Evolutionary conservation across 345 rosid genomes (phyloP).

Genomic region (Populus ilicifolia): DNA sequence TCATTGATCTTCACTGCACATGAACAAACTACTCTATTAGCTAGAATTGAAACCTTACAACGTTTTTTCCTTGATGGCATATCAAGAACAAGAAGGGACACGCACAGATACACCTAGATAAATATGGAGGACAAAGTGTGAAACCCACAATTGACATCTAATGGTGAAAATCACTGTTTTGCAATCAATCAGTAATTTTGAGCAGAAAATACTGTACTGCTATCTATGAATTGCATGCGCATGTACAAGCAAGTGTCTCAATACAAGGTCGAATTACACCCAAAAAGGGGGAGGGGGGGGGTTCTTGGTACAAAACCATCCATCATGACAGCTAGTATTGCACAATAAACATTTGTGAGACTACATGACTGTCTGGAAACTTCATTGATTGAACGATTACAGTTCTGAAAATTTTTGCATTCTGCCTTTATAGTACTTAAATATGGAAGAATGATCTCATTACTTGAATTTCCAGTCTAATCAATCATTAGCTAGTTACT

Average conservation of each 20-base stretch:
- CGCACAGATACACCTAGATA: not conserved
- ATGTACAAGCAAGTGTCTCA: too few species aligned
- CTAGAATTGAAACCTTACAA: slow-evolving; percentile 2
- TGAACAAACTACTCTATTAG: not conserved
- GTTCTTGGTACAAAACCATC: not conserved
- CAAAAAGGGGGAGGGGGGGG: too few species aligned
- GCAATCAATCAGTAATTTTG: too few species aligned
- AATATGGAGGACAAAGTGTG: not conserved
- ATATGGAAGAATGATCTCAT: too few species aligned
- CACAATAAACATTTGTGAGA: slow-evolving; percentile 3
- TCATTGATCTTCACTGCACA: not conserved
- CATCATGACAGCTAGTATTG: not conserved
- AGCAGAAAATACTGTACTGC: too few species aligned
- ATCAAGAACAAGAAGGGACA: not conserved
- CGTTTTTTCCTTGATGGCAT: slow-evolving; percentile 3
- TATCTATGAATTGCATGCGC: too few species aligned
- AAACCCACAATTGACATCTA: not conserved
- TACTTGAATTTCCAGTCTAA: not conserved
- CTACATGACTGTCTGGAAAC: not conserved
- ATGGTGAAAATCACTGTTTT: too few species aligned
- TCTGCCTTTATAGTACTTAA: too few species aligned
- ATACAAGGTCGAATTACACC: too few species aligned
- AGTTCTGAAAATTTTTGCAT: too few species aligned
- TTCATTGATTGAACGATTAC: not conserved
- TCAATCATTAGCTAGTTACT: not conserved